Evolutionary conservation across 176 grass and related monocot species (phyloP).

Genomic region (Oryza longistaminata): DNA sequence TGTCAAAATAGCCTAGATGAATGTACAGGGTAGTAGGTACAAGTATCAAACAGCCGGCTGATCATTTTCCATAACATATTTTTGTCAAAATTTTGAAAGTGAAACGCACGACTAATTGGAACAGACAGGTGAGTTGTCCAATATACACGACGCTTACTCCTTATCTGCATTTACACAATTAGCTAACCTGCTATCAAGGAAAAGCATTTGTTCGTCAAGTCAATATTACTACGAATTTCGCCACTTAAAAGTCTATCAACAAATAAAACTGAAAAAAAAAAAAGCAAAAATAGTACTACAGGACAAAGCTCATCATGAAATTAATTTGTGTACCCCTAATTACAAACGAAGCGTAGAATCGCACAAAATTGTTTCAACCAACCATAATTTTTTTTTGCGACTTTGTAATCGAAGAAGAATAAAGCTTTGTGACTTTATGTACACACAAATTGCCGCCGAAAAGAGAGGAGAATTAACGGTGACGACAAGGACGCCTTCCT

Average conservation of each 20-base stretch:
- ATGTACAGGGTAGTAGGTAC: background rate
- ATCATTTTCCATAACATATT: background rate
- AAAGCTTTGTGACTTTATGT: background rate
- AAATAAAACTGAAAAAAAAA: background rate
- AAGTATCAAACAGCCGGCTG: background rate
- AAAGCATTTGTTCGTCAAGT: background rate
- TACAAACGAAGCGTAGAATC: slow-evolving; percentile 16
- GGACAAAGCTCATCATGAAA: background rate
- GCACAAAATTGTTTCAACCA: background rate
- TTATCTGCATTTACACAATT: background rate
- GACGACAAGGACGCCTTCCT: background rate
- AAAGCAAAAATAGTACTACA: background rate
- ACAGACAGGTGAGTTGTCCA: background rate
- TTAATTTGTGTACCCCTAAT: background rate
- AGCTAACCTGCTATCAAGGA: background rate
- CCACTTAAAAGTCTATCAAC: background rate
- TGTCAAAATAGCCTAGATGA: background rate
- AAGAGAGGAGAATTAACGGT: slow-evolving; percentile 12
- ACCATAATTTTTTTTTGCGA: background rate
- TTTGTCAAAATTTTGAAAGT: background rate
- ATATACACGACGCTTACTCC: background rate
- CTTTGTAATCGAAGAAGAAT: background rate
- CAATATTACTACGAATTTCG: background rate
- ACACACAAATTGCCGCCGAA: slow-evolving; percentile 1
- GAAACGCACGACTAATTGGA: background rate